Base-by-base conservation (phyloP, 2,329 filamentous ascomycete species). In the Celoporthe dispersa region DNA sequence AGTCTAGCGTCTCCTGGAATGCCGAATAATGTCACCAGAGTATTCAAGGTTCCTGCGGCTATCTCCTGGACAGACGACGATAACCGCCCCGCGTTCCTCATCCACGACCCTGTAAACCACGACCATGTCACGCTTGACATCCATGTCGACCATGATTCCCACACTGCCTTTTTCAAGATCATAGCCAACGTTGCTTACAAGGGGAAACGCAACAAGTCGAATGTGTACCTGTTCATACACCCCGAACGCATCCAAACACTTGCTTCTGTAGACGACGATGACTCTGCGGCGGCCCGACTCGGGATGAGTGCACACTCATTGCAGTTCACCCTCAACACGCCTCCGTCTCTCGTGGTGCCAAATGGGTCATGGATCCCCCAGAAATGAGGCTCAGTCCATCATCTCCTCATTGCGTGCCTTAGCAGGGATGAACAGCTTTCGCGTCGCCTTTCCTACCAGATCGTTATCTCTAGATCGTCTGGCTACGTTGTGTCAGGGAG, bases 171-270 rank as follows among this genome's bases (percentile, higher is more conserved):
- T 37, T 70, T 71, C 65, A 71, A 68, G 22, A 66, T 71, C 62
- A 67, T 53, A n/a, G 65, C 68, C 28, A 71, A 71, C 51, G 39
- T 71, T n/a, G 65, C 70, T 3, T 51, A 65, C 62, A 71, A 68
- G n/a, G 68, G 68, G 44, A 71, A 64, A 39, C 70, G 70, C 3
- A 66, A 61, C 55, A 71, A 64, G 33, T 70, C 70, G 28, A 71
- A 71, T 22, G 65, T 70, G 22, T 71, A 68, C 19, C 22, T 71
- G 4, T 70, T 67, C 57, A 62, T 71, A 2, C 28, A 37, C 31
- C 70, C 70, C 31, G 70, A 70, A 41, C 68, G 68, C 22, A 62
- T 71, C 11, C 61, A 39, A 57, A 66, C 39, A 1, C 68, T 71
- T 31, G 22, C 31, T 16, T 9, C 55, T 11, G 44, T 71, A 44